phyloP scores from a whole-genome alignment of 1,139 yeast species.

The Candida glucosophila region DNA sequence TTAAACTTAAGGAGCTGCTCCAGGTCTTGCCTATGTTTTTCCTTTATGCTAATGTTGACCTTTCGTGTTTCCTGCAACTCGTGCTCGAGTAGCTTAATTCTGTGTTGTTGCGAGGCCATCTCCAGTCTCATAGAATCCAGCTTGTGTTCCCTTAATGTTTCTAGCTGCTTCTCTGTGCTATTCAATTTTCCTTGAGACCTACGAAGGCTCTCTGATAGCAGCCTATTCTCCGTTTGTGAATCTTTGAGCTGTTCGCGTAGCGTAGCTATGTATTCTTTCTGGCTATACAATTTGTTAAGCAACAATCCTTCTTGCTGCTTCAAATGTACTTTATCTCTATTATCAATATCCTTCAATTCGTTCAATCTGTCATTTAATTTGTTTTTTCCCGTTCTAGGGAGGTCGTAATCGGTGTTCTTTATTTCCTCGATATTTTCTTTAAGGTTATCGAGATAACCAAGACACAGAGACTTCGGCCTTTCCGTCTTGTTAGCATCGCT shows the following conservation, averaged over 20 bases:
- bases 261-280: conserved; percentile 2
- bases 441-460: conserved; percentile 6
- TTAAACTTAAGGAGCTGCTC: neutral
- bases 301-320: conserved; percentile 5
- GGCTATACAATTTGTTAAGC: conserved; percentile 5
- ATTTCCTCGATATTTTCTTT: conserved; percentile 7
- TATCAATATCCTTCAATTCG: conserved; percentile 1
- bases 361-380: conserved; percentile 1
- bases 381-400: conserved; percentile 4
- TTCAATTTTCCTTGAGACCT: neutral
- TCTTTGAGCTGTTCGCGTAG: conserved; percentile 3
- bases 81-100: neutral
- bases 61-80: neutral
- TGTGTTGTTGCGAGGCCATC: neutral
- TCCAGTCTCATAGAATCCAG: too few relatives aligned
- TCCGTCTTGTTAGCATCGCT: neutral
- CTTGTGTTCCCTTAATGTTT: neutral
- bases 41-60: neutral
- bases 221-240: conserved; percentile 1
- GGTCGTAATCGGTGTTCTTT: conserved; percentile 6
- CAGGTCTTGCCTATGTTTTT: neutral
- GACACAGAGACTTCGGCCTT: too few relatives aligned
- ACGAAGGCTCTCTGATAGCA: conserved; percentile 1
- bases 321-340: conserved; percentile 2
- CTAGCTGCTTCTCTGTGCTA: neutral